Evolutionary conservation across 73 alveolate species (phyloP), one percentile per base, ranked within the genome.

Genomic region (Uronychia setigera): DNA sequence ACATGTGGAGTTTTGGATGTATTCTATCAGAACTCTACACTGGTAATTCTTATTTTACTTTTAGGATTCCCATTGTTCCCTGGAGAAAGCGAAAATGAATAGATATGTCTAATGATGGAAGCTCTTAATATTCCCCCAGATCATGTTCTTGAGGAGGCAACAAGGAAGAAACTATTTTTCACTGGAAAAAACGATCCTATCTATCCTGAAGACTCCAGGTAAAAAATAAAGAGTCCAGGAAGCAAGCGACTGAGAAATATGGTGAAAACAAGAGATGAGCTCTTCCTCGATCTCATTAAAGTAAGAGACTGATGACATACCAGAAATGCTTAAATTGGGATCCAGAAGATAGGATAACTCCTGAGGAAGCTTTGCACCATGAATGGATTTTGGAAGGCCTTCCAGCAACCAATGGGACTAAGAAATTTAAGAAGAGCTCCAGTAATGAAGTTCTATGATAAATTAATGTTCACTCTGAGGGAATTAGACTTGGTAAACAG

Each of bases 1-100:
- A 95, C 85, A 93, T 93, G 95, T 95, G 98, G 98, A 90, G 96
- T 30, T 88, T 95, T 83, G 98, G 97, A 19, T 95, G 98, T 75
- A 92, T 95, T 59, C 83, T 92, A 31, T 97, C 96, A 28, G 98
- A 95, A 87, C 91, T 87, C 19, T 81, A 87, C 83, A 93, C 94
- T n/a, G n/a, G n/a, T n/a, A n/a, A n/a, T n/a, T n/a, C n/a, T n/a
- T n/a, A n/a, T n/a, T n/a, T n/a, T n/a, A n/a, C n/a, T n/a, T n/a
- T n/a, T n/a, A 19, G 98, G 98, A 5, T 93, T 82, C 84, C 98
- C 98, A 0, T 86, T 95, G 35, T 95, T 95, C 88, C 98, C 98
- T 0, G 98, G 98, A 29, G 98, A 95, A 91, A 86, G 89, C 35
- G 98, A 95, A 87, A 88, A 89, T 33, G 98, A 95, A 81, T 91